phyloP scores from a whole-genome alignment of 2,329 filamentous ascomycete species.

The Lojkania enalia region DNA sequence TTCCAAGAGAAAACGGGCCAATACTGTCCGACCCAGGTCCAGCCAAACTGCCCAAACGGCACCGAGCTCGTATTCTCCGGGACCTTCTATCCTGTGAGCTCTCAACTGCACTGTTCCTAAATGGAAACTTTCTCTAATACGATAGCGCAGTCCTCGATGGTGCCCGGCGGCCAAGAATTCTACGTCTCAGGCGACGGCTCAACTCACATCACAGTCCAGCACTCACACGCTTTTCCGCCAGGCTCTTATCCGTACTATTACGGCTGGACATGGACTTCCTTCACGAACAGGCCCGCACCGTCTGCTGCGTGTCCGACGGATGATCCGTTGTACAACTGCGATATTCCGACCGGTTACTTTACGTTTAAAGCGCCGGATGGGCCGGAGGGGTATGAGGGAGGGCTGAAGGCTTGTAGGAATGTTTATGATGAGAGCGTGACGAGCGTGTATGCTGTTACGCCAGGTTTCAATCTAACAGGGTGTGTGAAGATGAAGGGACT shows the following conservation, averaged over 20 bases:
- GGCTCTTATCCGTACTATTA: slow-evolving; percentile 18
- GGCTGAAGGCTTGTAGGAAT: slow-evolving; percentile 19
- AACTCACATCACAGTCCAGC: slow-evolving; percentile 22
- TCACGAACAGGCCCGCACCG: neutral
- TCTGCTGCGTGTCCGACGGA: slow-evolving; percentile 6
- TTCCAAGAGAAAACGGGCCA: slow-evolving; percentile 9
- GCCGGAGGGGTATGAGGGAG: slow-evolving; percentile 10
- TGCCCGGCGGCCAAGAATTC: slow-evolving; percentile 27
- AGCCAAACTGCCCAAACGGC: slow-evolving; percentile 20
- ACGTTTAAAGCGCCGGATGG: slow-evolving; percentile 21
- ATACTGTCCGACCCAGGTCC: slow-evolving; percentile 16
- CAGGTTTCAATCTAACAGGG: slow-evolving; percentile 15
- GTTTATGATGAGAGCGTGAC: slow-evolving; percentile 5
- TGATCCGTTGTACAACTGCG: slow-evolving; percentile 20
- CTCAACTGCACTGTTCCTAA: neutral
- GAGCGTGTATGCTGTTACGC: slow-evolving; percentile 21
- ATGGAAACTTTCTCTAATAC: neutral
- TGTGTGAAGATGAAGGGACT: slow-evolving; percentile 19
- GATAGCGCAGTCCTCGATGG: slow-evolving; percentile 10
- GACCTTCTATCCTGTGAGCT: slow-evolving; percentile 16
- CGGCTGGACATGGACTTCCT: slow-evolving; percentile 14
- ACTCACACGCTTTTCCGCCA: slow-evolving; percentile 21
- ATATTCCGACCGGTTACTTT: slow-evolving; percentile 17
- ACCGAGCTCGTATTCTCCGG: slow-evolving; percentile 18
- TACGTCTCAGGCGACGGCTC: slow-evolving; percentile 19